Percentiles rank a stretch among this genome's conserved stretches.
Evolutionary conservation across 306 rosid species (phyloP).

Genomic region (Dicorynia guianensis): DNA sequence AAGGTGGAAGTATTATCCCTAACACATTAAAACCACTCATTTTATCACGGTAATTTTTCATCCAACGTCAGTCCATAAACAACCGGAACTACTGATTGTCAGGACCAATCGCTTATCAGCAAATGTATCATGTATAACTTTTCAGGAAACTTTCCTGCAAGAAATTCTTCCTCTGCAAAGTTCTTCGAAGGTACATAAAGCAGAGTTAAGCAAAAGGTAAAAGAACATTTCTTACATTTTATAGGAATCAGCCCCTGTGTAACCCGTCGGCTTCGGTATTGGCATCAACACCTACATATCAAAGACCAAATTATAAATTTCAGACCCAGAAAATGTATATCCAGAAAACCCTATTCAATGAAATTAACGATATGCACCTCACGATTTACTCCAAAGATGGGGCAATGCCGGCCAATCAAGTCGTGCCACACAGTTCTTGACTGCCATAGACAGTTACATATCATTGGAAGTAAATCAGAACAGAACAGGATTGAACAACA

Average conservation of each 20-base stretch:
- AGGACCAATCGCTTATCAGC: not conserved
- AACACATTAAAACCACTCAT: not conserved
- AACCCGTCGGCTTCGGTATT: slow-evolving; percentile 80
- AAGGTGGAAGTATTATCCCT: not conserved
- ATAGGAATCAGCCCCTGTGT: slow-evolving; percentile 91
- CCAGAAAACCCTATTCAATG: slow-evolving; percentile 26
- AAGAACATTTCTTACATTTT: slow-evolving; percentile 62
- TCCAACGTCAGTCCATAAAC: too few relatives aligned
- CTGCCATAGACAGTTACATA: slow-evolving; percentile 40
- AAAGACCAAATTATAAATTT: not conserved
- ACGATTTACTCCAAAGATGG: slow-evolving; percentile 86
- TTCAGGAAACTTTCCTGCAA: not conserved
- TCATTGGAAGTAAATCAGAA: not conserved
- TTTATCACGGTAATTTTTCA: too few relatives aligned
- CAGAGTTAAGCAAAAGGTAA: not conserved
- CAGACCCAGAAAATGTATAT: not conserved
- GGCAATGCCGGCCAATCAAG: slow-evolving; percentile 71
- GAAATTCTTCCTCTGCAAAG: not conserved
- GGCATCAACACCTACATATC: slow-evolving; percentile 73
- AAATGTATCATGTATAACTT: not conserved
- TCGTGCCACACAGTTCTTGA: slow-evolving; percentile 68
- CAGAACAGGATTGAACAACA: not conserved
- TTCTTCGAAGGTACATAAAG: not conserved
- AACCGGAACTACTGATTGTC: too few relatives aligned
- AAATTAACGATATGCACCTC: slow-evolving; percentile 51